These are phyloP conservation scores for Paraphoma sp. DNA, from an alignment of 2,329 filamentous ascomycete species.

Conservation along the genomic window DNA sequence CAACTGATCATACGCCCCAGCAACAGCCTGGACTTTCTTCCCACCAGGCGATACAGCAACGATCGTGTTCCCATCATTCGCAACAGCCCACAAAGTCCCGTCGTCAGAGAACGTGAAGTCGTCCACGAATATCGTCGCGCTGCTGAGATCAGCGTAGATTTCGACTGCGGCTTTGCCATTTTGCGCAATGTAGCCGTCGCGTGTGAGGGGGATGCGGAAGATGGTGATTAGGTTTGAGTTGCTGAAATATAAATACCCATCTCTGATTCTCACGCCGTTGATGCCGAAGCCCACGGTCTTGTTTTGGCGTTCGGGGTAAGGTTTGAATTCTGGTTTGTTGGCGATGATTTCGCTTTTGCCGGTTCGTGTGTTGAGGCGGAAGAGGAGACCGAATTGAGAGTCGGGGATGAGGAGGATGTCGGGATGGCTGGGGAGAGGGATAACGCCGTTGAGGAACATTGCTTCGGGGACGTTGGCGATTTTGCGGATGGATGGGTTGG, in stretches of 20 bases:
- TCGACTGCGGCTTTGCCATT: slow-evolving; percentile 4
- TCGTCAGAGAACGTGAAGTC: slow-evolving; percentile 8
- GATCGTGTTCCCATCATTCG: slow-evolving; percentile 11
- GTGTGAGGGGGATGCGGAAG: slow-evolving; percentile 6
- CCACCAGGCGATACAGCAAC: slow-evolving; percentile 1
- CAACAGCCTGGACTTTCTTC: slow-evolving; percentile 1
- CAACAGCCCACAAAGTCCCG: slow-evolving; percentile 9
- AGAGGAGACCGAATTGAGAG: slow-evolving; percentile 6
- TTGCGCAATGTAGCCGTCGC: slow-evolving; percentile 8
- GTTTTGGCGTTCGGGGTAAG: slow-evolving; percentile 8
- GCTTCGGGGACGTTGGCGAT: slow-evolving; percentile 10
- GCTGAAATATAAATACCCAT: slow-evolving; percentile 7
- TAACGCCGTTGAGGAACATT: slow-evolving; percentile 12
- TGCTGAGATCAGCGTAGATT: slow-evolving; percentile 8
- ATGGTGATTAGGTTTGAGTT: slow-evolving; percentile 11
- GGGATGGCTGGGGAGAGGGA: background rate
- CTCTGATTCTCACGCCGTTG: slow-evolving; percentile 9
- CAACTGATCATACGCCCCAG: slow-evolving; percentile 2
- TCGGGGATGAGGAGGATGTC: slow-evolving; percentile 7
- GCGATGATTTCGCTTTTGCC: slow-evolving; percentile 7
- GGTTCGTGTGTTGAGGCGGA: slow-evolving; percentile 9
- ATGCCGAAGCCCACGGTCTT: slow-evolving; percentile 11
- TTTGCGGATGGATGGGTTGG: slow-evolving; percentile 1
- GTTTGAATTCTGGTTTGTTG: slow-evolving; percentile 10
- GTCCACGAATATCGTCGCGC: slow-evolving; percentile 8